A percentile compares a stretch with the other conserved stretches of the same genome.
These are phyloP conservation scores for Sporothrix globosa DNA, from an alignment of 2,329 filamentous ascomycete genomes.

Conservation along the genomic window DNA sequence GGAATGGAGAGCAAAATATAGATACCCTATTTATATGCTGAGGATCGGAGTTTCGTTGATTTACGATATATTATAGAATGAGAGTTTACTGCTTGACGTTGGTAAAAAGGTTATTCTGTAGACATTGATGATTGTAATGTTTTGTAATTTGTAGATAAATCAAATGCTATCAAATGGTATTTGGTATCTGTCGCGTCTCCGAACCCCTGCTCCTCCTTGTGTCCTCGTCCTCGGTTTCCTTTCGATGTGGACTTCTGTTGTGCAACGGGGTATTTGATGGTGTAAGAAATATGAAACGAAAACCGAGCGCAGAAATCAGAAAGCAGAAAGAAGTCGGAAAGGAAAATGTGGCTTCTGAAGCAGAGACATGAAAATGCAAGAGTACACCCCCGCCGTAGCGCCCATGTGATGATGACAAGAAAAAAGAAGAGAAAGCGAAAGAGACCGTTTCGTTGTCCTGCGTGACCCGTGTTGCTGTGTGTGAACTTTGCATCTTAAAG, in stretches of 20 bases:
- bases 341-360: not conserved
- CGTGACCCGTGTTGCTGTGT: not conserved
- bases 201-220: not conserved
- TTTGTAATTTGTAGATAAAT: not conserved
- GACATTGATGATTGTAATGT: not conserved
- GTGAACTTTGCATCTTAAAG: slow-evolving; percentile 1
- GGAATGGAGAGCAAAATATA: not conserved
- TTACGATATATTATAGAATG: not conserved
- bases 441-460: slow-evolving; percentile 10
- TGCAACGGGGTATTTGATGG: slow-evolving; percentile 23
- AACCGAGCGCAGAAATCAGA: not conserved
- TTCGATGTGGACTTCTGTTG: not conserved
- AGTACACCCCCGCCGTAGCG: not conserved
- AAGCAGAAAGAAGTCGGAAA: not conserved
- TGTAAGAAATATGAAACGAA: not conserved
- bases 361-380: not conserved
- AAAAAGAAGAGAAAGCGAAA: not conserved
- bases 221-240: not conserved
- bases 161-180: slow-evolving; percentile 13
- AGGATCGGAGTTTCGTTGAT: slow-evolving; percentile 13
- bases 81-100: no score
- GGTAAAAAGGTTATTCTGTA: no score
- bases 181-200: slow-evolving; percentile 10
- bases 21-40: slow-evolving; percentile 20
- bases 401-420: not conserved